Base-by-base conservation (phyloP, 2,329 filamentous ascomycete species). In the Paradendryphiella salina region DNA sequence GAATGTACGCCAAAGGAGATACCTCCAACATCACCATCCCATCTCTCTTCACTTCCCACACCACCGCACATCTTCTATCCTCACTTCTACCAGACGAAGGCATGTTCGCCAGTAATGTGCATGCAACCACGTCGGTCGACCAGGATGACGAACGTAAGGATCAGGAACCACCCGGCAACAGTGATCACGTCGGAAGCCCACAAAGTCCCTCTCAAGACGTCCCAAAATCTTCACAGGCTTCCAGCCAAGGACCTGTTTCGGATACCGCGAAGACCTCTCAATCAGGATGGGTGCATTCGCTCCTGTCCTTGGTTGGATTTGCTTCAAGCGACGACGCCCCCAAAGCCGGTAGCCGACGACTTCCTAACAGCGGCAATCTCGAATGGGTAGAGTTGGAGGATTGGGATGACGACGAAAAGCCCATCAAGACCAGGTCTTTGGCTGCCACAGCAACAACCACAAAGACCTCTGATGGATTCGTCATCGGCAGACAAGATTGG, bases 1-100 rank as follows among this genome's bases (percentile, higher is more conserved):
- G 95, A 63, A 99, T 99, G 94, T 97, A 96, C 72, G 94, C 94
- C n/a, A 85, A 89, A 65, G 94, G 93, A 31, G 92, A 97, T 69
- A 96, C 93, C 3, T 95, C 92, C 28, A 96, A 96, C 66, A 84
- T 97, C 59, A 90, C 90, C 0, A 96, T 99, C 46, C 92, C 94
- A 1, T 90, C 94, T 0, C 81, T 97, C 8, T 99, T 99, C 73
- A 97, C 94, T 0, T 95, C 93, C 0, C 85, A 94, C 63, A 97
- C 91, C 0, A 97, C 93, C 0, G 94, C 94, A 1, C 93, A 96
- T 71, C 80, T 99, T 11, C 80, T 99, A 13, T 96, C 92, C 1
- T 91, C 92, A 6, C 80, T 97, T 54, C 86, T 94, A 50, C 89
- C 92, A 43, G 46, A 54, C 5, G 50, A 56, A 14, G 23, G 42